These are phyloP conservation scores for Peniophora sp. DNA, from an alignment of 1,284 basidiomycete genomes.

Conservation along the genomic window DNA sequence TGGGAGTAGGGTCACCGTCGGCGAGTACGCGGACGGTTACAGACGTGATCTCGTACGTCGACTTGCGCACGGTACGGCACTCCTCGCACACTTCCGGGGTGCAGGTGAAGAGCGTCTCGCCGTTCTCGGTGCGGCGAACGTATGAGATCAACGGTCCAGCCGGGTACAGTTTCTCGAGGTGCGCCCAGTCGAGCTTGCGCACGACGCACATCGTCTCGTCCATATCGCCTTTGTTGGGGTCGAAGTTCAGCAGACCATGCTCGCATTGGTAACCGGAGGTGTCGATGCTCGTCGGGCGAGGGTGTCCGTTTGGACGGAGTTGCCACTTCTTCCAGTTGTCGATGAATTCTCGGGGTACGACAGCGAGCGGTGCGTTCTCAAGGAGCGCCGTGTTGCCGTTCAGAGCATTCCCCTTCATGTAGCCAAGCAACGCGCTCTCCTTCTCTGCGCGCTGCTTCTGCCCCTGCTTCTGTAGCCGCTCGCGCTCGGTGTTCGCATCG, in stretches of 20 bases:
- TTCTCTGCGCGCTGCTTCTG: conserved; percentile 55
- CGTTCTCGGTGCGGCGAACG: conserved; percentile 29
- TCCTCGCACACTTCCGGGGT: conserved; percentile 48
- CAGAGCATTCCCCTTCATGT: conserved; percentile 50
- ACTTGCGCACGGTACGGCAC: conserved; percentile 30
- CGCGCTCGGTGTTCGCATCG: conserved; percentile 43
- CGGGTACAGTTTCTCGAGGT: conserved; percentile 38
- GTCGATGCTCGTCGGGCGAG: conserved; percentile 54
- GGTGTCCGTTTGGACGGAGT: conserved; percentile 42
- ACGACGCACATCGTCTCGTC: conserved; percentile 48
- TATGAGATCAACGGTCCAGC: conserved; percentile 50
- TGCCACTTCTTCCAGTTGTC: conserved; percentile 65
- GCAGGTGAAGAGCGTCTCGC: conserved; percentile 29
- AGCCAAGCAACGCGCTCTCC: conserved; percentile 64
- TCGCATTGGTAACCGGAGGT: conserved; percentile 58
- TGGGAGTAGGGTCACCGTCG: conserved; percentile 21
- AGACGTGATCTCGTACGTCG: conserved; percentile 25
- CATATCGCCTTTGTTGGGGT: conserved; percentile 57
- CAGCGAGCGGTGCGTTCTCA: conserved; percentile 42
- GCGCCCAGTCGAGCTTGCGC: conserved; percentile 52
- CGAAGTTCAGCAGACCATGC: conserved; percentile 56
- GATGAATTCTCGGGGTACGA: conserved; percentile 55
- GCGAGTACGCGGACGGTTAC: conserved; percentile 24
- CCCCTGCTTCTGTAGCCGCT: conserved; percentile 50
- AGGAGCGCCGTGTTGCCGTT: conserved; percentile 35